phyloP scores from a whole-genome alignment of 2,329 filamentous ascomycete species.

The Ceratocystis diversiconidia region DNA sequence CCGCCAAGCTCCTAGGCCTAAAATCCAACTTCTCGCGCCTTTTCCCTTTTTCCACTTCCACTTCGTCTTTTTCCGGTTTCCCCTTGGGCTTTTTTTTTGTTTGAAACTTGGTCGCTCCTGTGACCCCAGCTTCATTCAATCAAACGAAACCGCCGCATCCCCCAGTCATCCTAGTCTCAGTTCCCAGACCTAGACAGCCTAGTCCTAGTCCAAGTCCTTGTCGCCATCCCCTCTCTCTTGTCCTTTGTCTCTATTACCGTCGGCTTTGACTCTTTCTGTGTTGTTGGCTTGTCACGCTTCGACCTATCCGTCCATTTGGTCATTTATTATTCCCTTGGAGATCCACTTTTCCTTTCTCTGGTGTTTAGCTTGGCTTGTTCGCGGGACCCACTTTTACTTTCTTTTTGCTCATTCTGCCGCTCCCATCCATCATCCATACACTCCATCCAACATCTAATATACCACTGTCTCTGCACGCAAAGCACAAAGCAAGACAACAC shows the following conservation, averaged over 20 bases:
- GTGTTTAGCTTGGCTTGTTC: neutral
- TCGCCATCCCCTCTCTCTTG: neutral
- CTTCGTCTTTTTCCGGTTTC: neutral
- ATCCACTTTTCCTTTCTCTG: neutral
- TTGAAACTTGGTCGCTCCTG: slow-evolving; percentile 3
- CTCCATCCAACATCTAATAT: too few species aligned
- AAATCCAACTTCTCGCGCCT: neutral
- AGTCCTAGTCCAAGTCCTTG: neutral
- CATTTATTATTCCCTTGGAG: neutral
- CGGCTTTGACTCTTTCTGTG: too few species aligned
- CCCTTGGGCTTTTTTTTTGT: slow-evolving; percentile 12
- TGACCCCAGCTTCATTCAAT: neutral
- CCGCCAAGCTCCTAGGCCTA: neutral
- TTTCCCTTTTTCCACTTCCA: neutral
- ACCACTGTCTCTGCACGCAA: neutral
- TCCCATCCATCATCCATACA: neutral
- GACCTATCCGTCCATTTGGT: neutral
- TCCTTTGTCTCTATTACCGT: neutral
- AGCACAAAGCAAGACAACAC: too few species aligned
- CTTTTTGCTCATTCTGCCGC: neutral
- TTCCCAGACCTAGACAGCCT: neutral
- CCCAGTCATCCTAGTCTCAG: neutral
- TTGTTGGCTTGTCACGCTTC: too few species aligned
- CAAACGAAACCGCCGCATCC: neutral
- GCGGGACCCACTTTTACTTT: neutral